Evolutionary conservation across 768 basidiomycete genomes (phyloP).

Genomic region (Tulasnella sp.): DNA sequence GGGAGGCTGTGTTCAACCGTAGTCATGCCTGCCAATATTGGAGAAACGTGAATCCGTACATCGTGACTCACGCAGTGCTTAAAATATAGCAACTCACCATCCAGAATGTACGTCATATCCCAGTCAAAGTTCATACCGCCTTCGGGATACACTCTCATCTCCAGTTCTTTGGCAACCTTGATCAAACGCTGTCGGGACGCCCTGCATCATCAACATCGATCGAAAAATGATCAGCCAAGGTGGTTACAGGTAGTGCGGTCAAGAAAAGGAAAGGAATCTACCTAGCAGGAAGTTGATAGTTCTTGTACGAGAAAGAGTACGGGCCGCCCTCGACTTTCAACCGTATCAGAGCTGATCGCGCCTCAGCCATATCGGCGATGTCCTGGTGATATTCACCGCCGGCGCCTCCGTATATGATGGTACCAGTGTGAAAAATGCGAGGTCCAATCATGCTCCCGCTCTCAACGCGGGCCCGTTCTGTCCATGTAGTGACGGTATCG

Average conservation of each 20-base stretch:
- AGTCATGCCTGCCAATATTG: slow-evolving; percentile 73
- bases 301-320: slow-evolving; percentile 64
- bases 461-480: slow-evolving; percentile 57
- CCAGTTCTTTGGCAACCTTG: slow-evolving; percentile 10
- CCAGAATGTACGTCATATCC: slow-evolving; percentile 69
- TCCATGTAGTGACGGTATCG: slow-evolving; percentile 47
- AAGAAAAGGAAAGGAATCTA: slow-evolving; percentile 19
- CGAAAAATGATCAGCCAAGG: neutral
- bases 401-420: slow-evolving; percentile 49
- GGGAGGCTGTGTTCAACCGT: slow-evolving; percentile 64
- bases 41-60: neutral
- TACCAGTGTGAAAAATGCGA: slow-evolving; percentile 60
- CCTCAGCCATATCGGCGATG: slow-evolving; percentile 50
- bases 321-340: slow-evolving; percentile 65
- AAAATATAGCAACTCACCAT: slow-evolving; percentile 35
- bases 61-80: neutral
- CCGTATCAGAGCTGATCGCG: slow-evolving; percentile 50
- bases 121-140: slow-evolving; percentile 69
- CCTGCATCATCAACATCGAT: neutral
- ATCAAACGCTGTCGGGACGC: slow-evolving; percentile 12
- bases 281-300: slow-evolving; percentile 61
- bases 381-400: slow-evolving; percentile 42
- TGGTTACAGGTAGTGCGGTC: neutral
- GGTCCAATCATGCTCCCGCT: slow-evolving; percentile 58
- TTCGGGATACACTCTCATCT: slow-evolving; percentile 8